These are phyloP conservation scores for Chara braunii DNA, from an alignment of 139 green algal genomes.

Conservation along the genomic window DNA sequence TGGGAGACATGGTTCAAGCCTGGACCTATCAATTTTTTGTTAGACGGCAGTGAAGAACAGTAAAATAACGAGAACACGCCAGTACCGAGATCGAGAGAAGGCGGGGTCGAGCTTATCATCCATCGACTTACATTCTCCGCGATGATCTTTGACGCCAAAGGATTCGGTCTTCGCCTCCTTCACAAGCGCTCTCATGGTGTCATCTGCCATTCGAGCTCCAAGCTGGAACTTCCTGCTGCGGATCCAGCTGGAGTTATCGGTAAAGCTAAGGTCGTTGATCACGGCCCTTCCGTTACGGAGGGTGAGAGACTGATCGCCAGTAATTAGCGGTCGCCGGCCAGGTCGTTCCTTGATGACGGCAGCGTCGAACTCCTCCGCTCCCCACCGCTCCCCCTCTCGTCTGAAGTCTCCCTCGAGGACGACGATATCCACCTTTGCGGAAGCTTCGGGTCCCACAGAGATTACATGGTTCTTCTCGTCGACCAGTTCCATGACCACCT, in stretches of 20 bases:
- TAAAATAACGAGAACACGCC: background rate
- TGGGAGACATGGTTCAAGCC: too few species aligned
- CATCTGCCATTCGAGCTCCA: background rate
- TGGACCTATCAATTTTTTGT: too few species aligned
- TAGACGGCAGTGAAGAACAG: background rate
- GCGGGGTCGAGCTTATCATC: too few species aligned
- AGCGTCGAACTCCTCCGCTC: constrained; percentile 17
- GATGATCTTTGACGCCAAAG: constrained; percentile 29
- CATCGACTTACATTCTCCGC: constrained; percentile 20
- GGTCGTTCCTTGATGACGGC: constrained; percentile 5
- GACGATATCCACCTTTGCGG: constrained; percentile 15
- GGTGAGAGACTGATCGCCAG: background rate
- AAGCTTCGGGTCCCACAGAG: background rate
- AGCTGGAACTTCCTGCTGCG: constrained; percentile 21
- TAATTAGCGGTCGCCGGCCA: constrained; percentile 13
- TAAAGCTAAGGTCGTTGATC: constrained; percentile 21
- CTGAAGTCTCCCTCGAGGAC: constrained; percentile 28
- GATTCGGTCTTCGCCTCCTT: constrained; percentile 26
- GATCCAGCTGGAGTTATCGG: constrained; percentile 34
- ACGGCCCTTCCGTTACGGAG: constrained; percentile 3
- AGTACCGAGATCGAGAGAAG: background rate
- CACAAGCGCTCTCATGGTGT: background rate
- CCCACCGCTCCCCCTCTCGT: too few species aligned
- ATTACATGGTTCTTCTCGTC: background rate
- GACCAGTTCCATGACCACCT: constrained; percentile 19